These are phyloP conservation scores for Phascolomyces articulosus DNA, from an alignment of 371 early-diverging fungal genomes.

Conservation along the genomic window DNA sequence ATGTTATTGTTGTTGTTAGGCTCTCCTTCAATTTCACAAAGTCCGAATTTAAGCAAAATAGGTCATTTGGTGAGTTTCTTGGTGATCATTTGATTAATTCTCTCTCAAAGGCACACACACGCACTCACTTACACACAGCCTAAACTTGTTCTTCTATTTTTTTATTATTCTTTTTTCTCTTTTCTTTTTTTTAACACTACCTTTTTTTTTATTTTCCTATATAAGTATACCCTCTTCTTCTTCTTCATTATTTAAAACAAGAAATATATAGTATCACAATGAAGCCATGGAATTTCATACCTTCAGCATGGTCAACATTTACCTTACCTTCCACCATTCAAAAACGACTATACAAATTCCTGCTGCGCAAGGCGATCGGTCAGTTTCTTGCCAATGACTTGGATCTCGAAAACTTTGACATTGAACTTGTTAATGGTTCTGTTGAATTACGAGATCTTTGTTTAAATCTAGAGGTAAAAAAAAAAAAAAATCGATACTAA, in stretches of 20 bases:
- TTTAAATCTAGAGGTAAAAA: constrained; percentile 74
- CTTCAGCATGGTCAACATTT: constrained; percentile 49
- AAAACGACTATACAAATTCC: constrained; percentile 83
- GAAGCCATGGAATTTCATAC: constrained; percentile 53
- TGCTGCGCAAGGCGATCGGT: constrained; percentile 83
- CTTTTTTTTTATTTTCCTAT: neutral
- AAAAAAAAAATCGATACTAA: too few relatives aligned
- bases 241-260: neutral
- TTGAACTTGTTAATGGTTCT: constrained; percentile 83
- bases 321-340: constrained; percentile 76
- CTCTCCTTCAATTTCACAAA: too few relatives aligned
- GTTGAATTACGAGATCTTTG: constrained; percentile 79
- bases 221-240: too few relatives aligned
- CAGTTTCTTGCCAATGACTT: constrained; percentile 82
- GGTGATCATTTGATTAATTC: too few relatives aligned
- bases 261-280: constrained; percentile 12
- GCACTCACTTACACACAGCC: too few relatives aligned
- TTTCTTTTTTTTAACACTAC: too few relatives aligned
- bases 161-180: too few relatives aligned
- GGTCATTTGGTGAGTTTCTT: too few relatives aligned
- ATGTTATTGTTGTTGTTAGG: too few relatives aligned
- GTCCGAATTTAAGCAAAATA: too few relatives aligned
- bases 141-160: too few relatives aligned
- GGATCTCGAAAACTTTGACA: constrained; percentile 84
- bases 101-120: too few relatives aligned